Evolutionary conservation across 495 filamentous ascomycete genomes (phyloP).

Genomic region (Cercophora scortea): DNA sequence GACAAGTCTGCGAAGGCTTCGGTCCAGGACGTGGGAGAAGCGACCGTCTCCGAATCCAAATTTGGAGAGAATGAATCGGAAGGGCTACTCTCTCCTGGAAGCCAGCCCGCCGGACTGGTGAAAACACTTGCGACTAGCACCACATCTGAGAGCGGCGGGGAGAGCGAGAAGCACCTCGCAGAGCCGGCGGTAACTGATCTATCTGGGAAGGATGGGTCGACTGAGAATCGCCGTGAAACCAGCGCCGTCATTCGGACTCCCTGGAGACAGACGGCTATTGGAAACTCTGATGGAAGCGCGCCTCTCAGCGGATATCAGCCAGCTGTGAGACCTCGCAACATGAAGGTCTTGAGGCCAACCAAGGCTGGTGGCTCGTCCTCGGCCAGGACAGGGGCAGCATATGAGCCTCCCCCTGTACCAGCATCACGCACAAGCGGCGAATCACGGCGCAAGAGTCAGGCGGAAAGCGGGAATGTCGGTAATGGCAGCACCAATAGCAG

Average conservation of each 20-base stretch:
- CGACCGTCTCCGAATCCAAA: conserved; percentile 6
- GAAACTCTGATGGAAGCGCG: conserved; percentile 20
- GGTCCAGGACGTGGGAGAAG: conserved; percentile 13
- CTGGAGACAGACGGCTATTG: conserved; percentile 56
- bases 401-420: conserved; percentile 31
- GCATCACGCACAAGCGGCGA: conserved; percentile 25
- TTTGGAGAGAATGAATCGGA: conserved; percentile 11
- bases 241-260: conserved; percentile 54
- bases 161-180: conserved; percentile 24
- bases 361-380: conserved; percentile 43
- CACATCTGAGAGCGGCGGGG: conserved; percentile 32
- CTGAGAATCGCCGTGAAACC: conserved; percentile 33
- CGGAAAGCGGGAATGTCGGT: conserved; percentile 13
- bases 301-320: conserved; percentile 51
- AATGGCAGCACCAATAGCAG: conserved; percentile 25
- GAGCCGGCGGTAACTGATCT: conserved; percentile 13
- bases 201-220: conserved; percentile 25
- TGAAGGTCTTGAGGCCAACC: conserved; percentile 71
- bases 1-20: conserved; percentile 21
- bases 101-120: conserved; percentile 23
- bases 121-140: conserved; percentile 27
- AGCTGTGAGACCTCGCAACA: conserved; percentile 49
- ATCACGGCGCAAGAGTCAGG: conserved; percentile 29
- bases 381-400: conserved; percentile 36
- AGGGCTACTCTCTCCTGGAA: conserved; percentile 17